phyloP scores from a whole-genome alignment of 78 protist species.

The Dictyostelium citrinum region DNA sequence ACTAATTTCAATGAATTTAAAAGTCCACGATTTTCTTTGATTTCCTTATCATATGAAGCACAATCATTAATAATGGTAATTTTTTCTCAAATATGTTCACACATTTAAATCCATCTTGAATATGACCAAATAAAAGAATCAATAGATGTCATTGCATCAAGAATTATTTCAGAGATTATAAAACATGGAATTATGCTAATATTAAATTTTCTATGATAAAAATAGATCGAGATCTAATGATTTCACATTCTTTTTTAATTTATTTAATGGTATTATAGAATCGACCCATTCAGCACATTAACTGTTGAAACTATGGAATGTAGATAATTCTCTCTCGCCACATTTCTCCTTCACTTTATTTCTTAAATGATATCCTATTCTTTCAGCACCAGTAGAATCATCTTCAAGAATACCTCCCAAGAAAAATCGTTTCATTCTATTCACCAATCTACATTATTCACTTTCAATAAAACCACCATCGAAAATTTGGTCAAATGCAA shows the following conservation, averaged over 20 bases:
- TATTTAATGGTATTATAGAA: neutral
- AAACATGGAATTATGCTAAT: neutral
- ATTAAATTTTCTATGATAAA: neutral
- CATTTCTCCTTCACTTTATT: neutral
- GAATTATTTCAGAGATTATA: neutral
- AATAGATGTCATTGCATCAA: neutral
- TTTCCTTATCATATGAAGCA: neutral
- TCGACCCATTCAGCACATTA: neutral
- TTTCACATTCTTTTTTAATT: neutral
- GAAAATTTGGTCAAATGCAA: neutral
- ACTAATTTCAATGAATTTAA: neutral
- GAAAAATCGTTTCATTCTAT: neutral
- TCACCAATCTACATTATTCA: neutral
- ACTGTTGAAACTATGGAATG: neutral
- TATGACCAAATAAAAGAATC: neutral
- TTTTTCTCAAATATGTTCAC: neutral
- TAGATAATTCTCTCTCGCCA: neutral
- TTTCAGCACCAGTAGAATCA: neutral
- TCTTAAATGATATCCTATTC: neutral
- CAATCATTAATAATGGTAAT: neutral
- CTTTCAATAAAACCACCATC: neutral
- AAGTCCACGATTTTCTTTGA: neutral
- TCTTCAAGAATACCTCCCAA: neutral
- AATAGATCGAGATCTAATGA: neutral
- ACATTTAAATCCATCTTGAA: neutral